A percentile compares a stretch with the other conserved stretches of the same genome.
Evolutionary conservation across 768 basidiomycete species (phyloP).

Genomic region (Tephrocybe sp.): DNA sequence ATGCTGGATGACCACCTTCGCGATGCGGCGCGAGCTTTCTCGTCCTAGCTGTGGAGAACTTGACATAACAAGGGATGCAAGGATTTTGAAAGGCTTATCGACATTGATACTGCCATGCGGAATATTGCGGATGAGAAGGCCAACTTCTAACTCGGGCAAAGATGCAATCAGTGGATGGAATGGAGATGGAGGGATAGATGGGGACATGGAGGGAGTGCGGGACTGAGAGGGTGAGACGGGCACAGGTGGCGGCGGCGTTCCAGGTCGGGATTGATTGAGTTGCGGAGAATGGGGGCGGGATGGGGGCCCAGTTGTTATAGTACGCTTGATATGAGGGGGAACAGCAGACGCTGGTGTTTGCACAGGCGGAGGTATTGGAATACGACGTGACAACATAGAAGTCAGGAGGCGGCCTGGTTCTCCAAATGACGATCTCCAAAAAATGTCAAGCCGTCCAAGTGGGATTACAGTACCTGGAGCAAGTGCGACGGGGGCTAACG

Average conservation of each 20-base stretch:
- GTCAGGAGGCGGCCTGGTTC: conserved; percentile 87
- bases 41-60: conserved; percentile 36
- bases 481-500: conserved; percentile 44
- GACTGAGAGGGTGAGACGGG: conserved; percentile 41
- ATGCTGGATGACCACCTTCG: conserved; percentile 66
- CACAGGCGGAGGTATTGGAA: conserved; percentile 50
- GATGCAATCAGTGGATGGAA: conserved; percentile 21
- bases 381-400: conserved; percentile 81
- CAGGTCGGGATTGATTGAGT: conserved; percentile 47
- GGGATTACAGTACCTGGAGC: conserved; percentile 72
- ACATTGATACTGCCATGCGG: conserved; percentile 42
- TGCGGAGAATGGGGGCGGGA: conserved; percentile 62
- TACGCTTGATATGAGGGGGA: conserved; percentile 72
- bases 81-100: conserved; percentile 59
- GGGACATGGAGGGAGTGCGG: conserved; percentile 37
- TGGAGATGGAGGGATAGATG: conserved; percentile 32
- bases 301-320: conserved; percentile 34
- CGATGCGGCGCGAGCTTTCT: conserved; percentile 31
- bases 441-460: conserved; percentile 84
- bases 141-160: conserved; percentile 49
- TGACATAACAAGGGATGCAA: conserved; percentile 51
- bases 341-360: conserved; percentile 66
- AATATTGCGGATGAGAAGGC: conserved; percentile 51
- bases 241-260: conserved; percentile 47
- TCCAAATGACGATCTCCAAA: conserved; percentile 83